Conservation (phyloP, 768 basidiomycete genomes). For the Suillus subluteus region DNA sequence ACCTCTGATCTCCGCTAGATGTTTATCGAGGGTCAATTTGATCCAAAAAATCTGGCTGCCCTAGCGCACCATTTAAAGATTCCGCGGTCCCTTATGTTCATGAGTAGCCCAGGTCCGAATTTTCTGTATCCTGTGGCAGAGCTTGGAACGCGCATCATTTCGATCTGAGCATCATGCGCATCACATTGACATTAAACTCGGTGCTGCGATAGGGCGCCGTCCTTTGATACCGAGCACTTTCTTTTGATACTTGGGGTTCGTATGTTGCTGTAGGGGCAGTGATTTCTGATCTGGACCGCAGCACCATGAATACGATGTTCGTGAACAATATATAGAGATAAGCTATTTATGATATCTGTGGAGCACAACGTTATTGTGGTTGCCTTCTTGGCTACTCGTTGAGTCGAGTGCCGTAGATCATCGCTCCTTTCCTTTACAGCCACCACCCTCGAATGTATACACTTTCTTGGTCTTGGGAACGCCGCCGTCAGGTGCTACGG, state of each 20-base stretch:
- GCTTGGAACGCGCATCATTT: constrained; percentile 55
- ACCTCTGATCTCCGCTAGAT: constrained; percentile 36
- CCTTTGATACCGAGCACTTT: neutral
- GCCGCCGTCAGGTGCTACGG: constrained; percentile 37
- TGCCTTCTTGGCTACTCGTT: neutral
- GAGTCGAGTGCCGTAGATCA: constrained; percentile 41
- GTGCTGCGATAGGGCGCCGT: neutral
- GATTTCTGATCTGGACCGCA: neutral
- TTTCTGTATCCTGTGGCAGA: constrained; percentile 50
- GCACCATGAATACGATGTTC: neutral
- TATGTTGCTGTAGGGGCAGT: neutral
- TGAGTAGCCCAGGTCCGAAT: constrained; percentile 56
- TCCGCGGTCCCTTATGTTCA: constrained; percentile 62
- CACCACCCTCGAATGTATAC: constrained; percentile 39
- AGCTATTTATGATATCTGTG: neutral
- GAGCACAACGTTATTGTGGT: neutral
- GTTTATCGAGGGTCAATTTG: constrained; percentile 47
- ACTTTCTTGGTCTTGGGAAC: constrained; percentile 44
- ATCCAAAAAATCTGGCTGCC: constrained; percentile 49
- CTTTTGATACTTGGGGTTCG: neutral
- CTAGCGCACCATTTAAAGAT: constrained; percentile 52
- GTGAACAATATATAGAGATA: neutral
- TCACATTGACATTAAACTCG: neutral
- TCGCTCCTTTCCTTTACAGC: constrained; percentile 51
- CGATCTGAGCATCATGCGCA: constrained; percentile 26